A percentile compares a stretch with the other conserved stretches of the same genome.
Evolutionary conservation across 192 early-diverging fungal genomes (phyloP).

Genomic region (Mortierella antarctica): DNA sequence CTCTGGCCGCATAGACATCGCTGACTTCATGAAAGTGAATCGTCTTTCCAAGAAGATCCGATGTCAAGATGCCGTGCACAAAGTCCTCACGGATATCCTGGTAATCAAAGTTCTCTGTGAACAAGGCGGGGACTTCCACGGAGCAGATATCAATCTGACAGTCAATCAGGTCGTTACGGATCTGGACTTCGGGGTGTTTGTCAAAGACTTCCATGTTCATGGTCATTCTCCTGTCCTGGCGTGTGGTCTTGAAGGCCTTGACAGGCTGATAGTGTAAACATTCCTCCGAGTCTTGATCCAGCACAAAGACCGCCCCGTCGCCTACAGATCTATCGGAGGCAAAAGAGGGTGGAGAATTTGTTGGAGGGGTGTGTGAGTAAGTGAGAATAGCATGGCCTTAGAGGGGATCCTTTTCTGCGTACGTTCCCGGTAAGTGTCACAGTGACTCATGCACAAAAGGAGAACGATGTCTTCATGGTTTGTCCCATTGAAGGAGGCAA

Average conservation of each 20-base stretch:
- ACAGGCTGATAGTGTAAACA: constrained; percentile 84
- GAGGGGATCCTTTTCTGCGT: not conserved
- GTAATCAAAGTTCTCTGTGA: constrained; percentile 98
- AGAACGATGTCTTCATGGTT: not conserved
- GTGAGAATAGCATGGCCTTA: not conserved
- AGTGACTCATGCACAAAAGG: constrained; percentile 22
- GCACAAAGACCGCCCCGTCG: constrained; percentile 85
- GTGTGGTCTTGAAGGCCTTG: constrained; percentile 66
- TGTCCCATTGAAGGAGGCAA: not conserved
- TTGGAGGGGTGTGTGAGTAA: too few relatives aligned
- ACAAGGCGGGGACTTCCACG: constrained; percentile 88
- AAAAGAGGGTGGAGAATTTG: not conserved
- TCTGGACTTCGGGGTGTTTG: constrained; percentile 75
- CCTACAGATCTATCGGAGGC: constrained; percentile 60
- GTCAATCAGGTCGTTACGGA: constrained; percentile 95
- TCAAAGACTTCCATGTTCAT: constrained; percentile 71
- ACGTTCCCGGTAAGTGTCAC: constrained; percentile 17
- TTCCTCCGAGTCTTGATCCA: constrained; percentile 80
- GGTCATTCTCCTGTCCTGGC: constrained; percentile 58
- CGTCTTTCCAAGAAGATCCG: constrained; percentile 86
- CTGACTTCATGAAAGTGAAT: constrained; percentile 85
- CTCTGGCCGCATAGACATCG: constrained; percentile 74
- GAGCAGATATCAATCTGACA: constrained; percentile 94
- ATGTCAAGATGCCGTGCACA: constrained; percentile 88
- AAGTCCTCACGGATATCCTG: constrained; percentile 92